These are phyloP conservation scores for Tephrocybe sp. DNA, from an alignment of 768 basidiomycete genomes.

Conservation along the genomic window DNA sequence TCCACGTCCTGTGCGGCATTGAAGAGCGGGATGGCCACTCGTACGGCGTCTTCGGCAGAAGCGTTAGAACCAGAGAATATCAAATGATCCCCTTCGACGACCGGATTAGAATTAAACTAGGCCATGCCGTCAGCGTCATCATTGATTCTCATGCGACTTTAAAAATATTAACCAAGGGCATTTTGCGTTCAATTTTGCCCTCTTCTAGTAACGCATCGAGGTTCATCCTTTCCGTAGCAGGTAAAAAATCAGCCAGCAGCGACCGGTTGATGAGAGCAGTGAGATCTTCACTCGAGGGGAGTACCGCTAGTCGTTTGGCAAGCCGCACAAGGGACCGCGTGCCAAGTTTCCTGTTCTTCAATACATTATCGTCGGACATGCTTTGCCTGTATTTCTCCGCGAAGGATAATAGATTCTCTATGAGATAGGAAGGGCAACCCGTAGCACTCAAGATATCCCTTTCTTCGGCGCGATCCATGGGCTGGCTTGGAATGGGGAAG, in stretches of 20 bases:
- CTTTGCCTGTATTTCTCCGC: slow-evolving; percentile 57
- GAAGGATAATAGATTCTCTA: slow-evolving; percentile 46
- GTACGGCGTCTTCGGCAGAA: slow-evolving; percentile 25
- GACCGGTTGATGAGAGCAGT: slow-evolving; percentile 45
- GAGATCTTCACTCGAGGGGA: slow-evolving; percentile 44
- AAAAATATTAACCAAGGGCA: slow-evolving; percentile 36
- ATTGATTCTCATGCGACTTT: not conserved
- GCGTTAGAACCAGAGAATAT: slow-evolving; percentile 46
- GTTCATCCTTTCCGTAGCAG: slow-evolving; percentile 54
- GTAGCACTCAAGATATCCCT: slow-evolving; percentile 43
- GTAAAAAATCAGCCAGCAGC: slow-evolving; percentile 59
- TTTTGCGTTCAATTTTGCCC: slow-evolving; percentile 39
- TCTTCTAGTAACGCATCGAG: slow-evolving; percentile 51
- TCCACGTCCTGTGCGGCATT: slow-evolving; percentile 46
- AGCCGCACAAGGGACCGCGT: slow-evolving; percentile 59
- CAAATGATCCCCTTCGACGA: slow-evolving; percentile 34
- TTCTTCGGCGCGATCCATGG: slow-evolving; percentile 58
- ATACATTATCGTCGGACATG: slow-evolving; percentile 52
- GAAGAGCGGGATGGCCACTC: slow-evolving; percentile 48
- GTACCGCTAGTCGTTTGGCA: slow-evolving; percentile 44
- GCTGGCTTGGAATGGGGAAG: slow-evolving; percentile 57
- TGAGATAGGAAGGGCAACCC: slow-evolving; percentile 38
- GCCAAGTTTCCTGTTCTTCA: slow-evolving; percentile 63
- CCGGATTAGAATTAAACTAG: slow-evolving; percentile 50
- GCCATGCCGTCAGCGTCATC: slow-evolving; percentile 5